These are phyloP conservation scores for Geopyxis carbonaria DNA, from an alignment of 495 filamentous ascomycete species.

Conservation along the genomic window DNA sequence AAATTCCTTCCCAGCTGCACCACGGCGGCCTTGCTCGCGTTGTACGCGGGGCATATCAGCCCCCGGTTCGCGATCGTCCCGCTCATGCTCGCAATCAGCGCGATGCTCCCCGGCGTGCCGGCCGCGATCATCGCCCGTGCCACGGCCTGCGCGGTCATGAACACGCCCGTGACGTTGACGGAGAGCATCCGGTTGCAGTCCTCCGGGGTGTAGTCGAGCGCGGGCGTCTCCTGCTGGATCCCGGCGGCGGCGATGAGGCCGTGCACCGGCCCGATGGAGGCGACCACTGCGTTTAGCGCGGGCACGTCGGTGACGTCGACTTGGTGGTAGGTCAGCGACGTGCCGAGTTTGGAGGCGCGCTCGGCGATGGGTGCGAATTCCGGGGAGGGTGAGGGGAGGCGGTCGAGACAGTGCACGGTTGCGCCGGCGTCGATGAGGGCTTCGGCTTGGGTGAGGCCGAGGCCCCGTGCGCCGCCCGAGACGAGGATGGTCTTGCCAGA, in stretches of 20 bases:
- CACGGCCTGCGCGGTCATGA: conserved; percentile 53
- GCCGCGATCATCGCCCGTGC: conserved; percentile 60
- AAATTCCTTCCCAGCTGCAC: conserved; percentile 71
- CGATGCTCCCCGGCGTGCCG: conserved; percentile 29
- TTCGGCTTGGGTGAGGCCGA: conserved; percentile 48
- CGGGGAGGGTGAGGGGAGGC: conserved; percentile 31
- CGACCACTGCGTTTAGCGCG: conserved; percentile 37
- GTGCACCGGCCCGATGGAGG: conserved; percentile 43
- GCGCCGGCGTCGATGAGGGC: conserved; percentile 50
- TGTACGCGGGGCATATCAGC: conserved; percentile 65
- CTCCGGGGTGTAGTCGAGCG: conserved; percentile 49
- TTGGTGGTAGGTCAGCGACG: conserved; percentile 41
- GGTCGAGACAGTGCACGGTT: conserved; percentile 48
- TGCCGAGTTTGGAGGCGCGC: conserved; percentile 33
- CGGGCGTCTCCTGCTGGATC: conserved; percentile 51
- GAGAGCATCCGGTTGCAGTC: conserved; percentile 56
- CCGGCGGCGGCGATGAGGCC: conserved; percentile 63
- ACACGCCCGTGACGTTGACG: conserved; percentile 61
- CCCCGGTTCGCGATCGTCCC: conserved; percentile 61
- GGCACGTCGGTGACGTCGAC: conserved; percentile 46
- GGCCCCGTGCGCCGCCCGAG: conserved; percentile 43
- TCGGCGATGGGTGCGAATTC: conserved; percentile 36
- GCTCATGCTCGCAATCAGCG: conserved; percentile 65
- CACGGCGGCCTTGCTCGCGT: conserved; percentile 77
- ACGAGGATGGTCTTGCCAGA: conserved; percentile 41